Base-by-base conservation (phyloP, 371 early-diverging fungal species). In the Syncephalis fuscata region DNA sequence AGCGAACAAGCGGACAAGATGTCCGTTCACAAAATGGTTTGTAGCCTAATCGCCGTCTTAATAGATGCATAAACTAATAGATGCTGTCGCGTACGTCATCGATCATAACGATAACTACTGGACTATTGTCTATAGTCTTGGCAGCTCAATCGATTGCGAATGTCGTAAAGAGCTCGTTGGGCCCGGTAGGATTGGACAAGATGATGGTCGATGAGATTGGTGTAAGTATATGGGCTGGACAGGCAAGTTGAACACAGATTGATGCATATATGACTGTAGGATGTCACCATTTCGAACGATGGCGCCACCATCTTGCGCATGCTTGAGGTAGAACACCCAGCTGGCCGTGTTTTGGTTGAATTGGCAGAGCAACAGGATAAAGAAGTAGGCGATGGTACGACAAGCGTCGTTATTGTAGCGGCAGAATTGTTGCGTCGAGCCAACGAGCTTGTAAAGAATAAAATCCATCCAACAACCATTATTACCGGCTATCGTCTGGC, bases 381-480 rank as follows among this genome's bases (percentile, higher is more conserved):
- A 56, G 98, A 99, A 71, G 99, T 99, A 5, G 99, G 99, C 17
- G 99, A 99, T 62, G 99, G 99, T 37, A 99, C 99, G 20, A 99
- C 99, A 1, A 88, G 93, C 26, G 99, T 99, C n/a, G 99, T 99
- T 39, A 80, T 99, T 45, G 84, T 99, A 54, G 99, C 99, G 14
- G 90, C 96, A 42, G 94, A 93, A 64, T 73, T 99, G 46, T 79
- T 99, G 59, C 82, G 87, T 55, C 78, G 94, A 52, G 99, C 99
- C 56, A 89, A 92, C 58, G 92, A 93, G 50, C 71, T 97, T 46
- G 92, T 99, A 42, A 89, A 94, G 69, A 88, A 91, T 68, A 94
- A 92, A 58, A 92, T 99, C 63, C 98, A 97, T 67, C 95, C 99
- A 4, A 93, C 96, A 36, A 92, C 92, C 39, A 93, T 99, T 65